Conservation (phyloP, 352 stramenopile species). For the Globisporangium spinosum region DNA sequence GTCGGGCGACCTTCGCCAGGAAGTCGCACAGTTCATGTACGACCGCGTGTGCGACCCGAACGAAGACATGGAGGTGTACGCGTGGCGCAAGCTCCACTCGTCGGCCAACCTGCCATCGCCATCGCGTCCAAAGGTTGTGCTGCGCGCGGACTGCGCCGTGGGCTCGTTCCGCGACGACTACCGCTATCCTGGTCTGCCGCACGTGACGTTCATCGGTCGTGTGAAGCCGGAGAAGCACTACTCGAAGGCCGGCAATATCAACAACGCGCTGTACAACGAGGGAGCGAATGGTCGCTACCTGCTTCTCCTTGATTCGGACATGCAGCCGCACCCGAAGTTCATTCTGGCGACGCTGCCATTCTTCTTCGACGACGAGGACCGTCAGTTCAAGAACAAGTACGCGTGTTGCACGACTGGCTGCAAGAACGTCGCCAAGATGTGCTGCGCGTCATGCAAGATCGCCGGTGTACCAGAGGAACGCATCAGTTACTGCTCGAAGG, state of each 20-base stretch:
- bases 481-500: constrained; percentile 87
- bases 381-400: constrained; percentile 81
- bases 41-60: constrained; percentile 84
- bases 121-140: constrained; percentile 67
- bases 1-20: constrained; percentile 73
- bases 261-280: constrained; percentile 89
- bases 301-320: constrained; percentile 80
- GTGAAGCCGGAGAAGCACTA: constrained; percentile 77
- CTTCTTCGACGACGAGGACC: constrained; percentile 86
- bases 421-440: constrained; percentile 82
- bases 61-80: constrained; percentile 86
- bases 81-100: constrained; percentile 84
- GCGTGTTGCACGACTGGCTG: constrained; percentile 70
- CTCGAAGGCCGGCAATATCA: constrained; percentile 89
- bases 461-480: constrained; percentile 74
- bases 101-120: constrained; percentile 74
- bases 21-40: constrained; percentile 88
- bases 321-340: constrained; percentile 87
- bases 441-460: constrained; percentile 83
- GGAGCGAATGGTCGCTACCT: constrained; percentile 75
- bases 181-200: constrained; percentile 73
- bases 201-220: constrained; percentile 76
- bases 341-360: constrained; percentile 76
- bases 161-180: constrained; percentile 87
- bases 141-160: constrained; percentile 67